Evolutionary conservation across 305 asterid genomes (phyloP).

Genomic region (Lippia alba): DNA sequence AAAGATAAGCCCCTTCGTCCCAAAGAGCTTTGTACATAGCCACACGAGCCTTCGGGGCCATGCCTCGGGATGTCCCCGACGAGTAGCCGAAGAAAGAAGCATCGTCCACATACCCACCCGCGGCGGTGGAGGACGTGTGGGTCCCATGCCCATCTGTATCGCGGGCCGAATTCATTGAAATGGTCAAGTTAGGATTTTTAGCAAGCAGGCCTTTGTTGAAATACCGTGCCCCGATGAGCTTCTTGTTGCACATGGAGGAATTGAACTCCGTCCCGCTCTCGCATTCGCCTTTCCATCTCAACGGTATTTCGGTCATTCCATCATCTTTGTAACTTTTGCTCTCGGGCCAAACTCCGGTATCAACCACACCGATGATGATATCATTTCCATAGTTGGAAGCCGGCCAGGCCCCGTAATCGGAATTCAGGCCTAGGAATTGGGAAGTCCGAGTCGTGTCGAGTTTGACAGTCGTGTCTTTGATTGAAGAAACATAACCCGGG

Average conservation of each 20-base stretch:
- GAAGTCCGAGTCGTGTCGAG: constrained; percentile 71
- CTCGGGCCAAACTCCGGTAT: constrained; percentile 90
- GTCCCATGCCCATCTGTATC: constrained; percentile 88
- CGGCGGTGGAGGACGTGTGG: constrained; percentile 79
- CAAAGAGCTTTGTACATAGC: constrained; percentile 82
- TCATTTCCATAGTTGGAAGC: constrained; percentile 63
- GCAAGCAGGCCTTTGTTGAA: constrained; percentile 77
- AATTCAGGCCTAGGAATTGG: constrained; percentile 72
- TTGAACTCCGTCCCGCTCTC: constrained; percentile 67
- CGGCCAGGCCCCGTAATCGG: constrained; percentile 65
- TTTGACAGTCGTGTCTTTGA: constrained; percentile 49
- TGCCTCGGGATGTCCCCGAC: constrained; percentile 62
- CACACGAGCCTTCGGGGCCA: constrained; percentile 72
- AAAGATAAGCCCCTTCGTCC: constrained; percentile 58
- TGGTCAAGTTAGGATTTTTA: constrained; percentile 54
- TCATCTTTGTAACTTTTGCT: constrained; percentile 63
- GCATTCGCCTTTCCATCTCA: constrained; percentile 77
- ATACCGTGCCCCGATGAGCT: constrained; percentile 77
- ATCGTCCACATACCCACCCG: constrained; percentile 54
- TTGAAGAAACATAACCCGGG: constrained; percentile 62
- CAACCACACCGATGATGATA: constrained; percentile 72
- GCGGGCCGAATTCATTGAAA: constrained; percentile 72
- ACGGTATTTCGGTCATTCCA: constrained; percentile 57
- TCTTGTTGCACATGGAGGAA: constrained; percentile 69
- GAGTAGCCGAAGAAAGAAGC: constrained; percentile 78